Evolutionary conservation across 2,329 filamentous ascomycete genomes (phyloP).

Genomic region (Monosporascus sp.): DNA sequence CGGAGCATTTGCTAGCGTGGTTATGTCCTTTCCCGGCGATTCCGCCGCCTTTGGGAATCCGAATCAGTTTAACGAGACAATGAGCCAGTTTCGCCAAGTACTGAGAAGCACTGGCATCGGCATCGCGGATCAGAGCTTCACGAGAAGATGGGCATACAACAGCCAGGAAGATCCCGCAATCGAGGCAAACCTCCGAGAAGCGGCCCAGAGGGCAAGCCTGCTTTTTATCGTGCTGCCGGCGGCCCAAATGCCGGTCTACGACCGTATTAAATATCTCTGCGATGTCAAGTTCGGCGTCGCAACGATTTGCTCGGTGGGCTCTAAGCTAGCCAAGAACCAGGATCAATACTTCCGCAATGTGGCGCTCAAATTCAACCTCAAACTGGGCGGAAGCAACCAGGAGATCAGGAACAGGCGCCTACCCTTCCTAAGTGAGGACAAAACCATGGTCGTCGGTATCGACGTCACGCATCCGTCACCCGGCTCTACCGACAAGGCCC

Average conservation of each 20-base stretch:
- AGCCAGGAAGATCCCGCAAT: background rate
- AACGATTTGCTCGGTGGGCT: conserved; percentile 51
- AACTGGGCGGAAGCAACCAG: conserved; percentile 57
- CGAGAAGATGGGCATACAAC: too few species aligned
- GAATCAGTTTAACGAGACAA: background rate
- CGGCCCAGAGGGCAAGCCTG: conserved; percentile 25
- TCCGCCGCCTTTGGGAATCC: background rate
- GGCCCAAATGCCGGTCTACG: conserved; percentile 43
- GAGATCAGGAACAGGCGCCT: conserved; percentile 40
- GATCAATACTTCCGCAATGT: conserved; percentile 49
- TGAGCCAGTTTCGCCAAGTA: background rate
- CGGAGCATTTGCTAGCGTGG: too few species aligned
- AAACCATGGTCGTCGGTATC: conserved; percentile 68
- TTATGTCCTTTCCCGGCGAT: too few species aligned
- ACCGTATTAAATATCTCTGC: conserved; percentile 52
- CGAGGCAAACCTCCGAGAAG: conserved; percentile 11
- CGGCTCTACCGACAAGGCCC: conserved; percentile 50
- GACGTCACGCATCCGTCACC: conserved; percentile 74
- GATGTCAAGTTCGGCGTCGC: conserved; percentile 54
- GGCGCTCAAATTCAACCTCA: conserved; percentile 62
- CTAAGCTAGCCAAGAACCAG: conserved; percentile 39
- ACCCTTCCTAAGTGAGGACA: conserved; percentile 46
- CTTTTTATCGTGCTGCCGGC: conserved; percentile 46
- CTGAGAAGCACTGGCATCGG: background rate
- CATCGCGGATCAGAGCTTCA: background rate